Evolutionary conservation across 2,329 filamentous ascomycete genomes (phyloP), one percentile per base, ranked within the genome.

Genomic region (Monilinia fructicola): DNA sequence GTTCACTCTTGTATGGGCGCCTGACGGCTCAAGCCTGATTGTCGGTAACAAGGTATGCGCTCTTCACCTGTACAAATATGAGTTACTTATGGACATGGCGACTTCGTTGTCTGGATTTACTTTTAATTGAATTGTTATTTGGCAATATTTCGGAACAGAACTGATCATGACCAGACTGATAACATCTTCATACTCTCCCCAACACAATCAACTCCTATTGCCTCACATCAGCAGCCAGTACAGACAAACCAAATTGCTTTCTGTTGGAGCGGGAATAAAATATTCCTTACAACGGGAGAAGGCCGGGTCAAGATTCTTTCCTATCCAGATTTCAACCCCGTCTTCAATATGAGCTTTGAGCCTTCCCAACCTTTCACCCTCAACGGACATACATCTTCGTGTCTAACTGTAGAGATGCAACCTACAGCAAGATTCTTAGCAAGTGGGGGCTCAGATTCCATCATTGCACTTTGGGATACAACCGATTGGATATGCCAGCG

Each of bases 391-490:
- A 92, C 90, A 3, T 90, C 88, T 4, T 86, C 89, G 5, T 92
- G 89, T 73, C 82, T 90, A 69, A 84, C 86, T 11, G 83, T 87
- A 16, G 88, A 88, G 69, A 79, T 93, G 73, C 90, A 90, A 69
- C 90, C 91, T 0, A 87, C 85, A 54, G 90, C 87, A 52, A 83
- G 87, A 53, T 90, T 88, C 74, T 81, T 94, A 54, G 91, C 91
- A 0, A 90, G 90, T 0, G 91, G 90, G 40, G 90, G 90, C 12
- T 87, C 87, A 12, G 91, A 94, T 74, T 90, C 89, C 1, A 84
- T 92, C 61, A 89, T 93, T 71, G 83, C 88, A 6, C 80, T 94
- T 3, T 94, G 90, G 88, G 90, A 93, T 73, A 93, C 90, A 4
- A 83, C 83, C 52, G 87, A 91, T 71, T 93, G 90, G 89, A 86